Conservation (phyloP, 495 filamentous ascomycete genomes). For the Aspergillus olivimuriae region DNA sequence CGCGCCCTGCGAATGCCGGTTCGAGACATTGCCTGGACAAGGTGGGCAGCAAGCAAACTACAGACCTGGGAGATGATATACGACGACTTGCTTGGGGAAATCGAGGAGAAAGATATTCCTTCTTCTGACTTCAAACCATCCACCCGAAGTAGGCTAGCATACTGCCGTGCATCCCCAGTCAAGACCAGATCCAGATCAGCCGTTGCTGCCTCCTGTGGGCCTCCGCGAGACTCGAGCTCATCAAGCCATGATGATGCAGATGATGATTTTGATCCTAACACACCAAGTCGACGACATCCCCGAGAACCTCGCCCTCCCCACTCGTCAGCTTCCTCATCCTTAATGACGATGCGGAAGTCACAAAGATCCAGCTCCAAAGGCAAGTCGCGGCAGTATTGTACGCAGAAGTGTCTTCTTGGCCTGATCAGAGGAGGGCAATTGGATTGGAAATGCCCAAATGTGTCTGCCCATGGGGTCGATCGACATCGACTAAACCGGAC, state of each 20-base stretch:
- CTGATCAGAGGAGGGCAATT: conserved; percentile 23
- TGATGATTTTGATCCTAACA: conserved; percentile 7
- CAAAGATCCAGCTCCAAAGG: conserved; percentile 15
- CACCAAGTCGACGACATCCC: conserved; percentile 8
- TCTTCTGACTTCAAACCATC: conserved; percentile 13
- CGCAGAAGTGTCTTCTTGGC: conserved; percentile 36
- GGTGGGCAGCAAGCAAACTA: conserved; percentile 7
- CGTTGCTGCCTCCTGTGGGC: conserved; percentile 2
- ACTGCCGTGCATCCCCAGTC: conserved; percentile 18
- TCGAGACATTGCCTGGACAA: conserved; percentile 1
- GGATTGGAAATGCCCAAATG: conserved; percentile 37
- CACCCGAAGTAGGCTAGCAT: conserved; percentile 6
- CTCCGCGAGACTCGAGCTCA: conserved; percentile 1
- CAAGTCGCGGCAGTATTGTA: conserved; percentile 34
- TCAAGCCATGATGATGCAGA: conserved; percentile 4
- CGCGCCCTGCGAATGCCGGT: conserved; percentile 5
- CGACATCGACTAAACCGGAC: conserved; percentile 4
- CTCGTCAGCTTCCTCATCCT: conserved; percentile 2
- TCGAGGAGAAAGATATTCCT: conserved; percentile 20
- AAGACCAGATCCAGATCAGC: conserved; percentile 16
- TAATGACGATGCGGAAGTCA: background rate
- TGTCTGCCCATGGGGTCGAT: conserved; percentile 18
- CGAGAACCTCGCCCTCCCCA: conserved; percentile 2
- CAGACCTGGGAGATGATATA: conserved; percentile 33
- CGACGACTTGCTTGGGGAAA: conserved; percentile 27